A percentile compares a stretch with the other conserved stretches of the same genome.
phyloP scores from a whole-genome alignment of 208 protist genomes.

The Leishmania major region DNA sequence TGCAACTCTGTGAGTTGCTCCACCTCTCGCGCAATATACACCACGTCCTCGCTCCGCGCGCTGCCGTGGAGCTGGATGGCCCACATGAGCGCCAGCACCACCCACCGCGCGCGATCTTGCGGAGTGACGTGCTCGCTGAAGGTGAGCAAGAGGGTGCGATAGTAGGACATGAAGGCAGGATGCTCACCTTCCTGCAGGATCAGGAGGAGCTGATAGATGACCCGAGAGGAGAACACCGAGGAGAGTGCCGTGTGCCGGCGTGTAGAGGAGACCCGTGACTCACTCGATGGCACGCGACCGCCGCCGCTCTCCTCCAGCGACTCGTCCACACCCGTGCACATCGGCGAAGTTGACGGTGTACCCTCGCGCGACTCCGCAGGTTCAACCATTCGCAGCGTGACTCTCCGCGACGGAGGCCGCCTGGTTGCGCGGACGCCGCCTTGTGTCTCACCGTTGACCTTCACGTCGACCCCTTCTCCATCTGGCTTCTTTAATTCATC shows the following conservation, averaged over 20 bases:
- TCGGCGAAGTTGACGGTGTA: background rate
- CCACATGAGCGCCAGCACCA: slow-evolving; percentile 47
- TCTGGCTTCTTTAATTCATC: no score
- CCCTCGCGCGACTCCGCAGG: background rate
- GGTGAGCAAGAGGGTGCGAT: slow-evolving; percentile 42
- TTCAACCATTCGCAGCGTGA: background rate
- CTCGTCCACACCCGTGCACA: background rate
- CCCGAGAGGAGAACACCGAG: slow-evolving; percentile 54
- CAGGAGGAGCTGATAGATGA: slow-evolving; percentile 57
- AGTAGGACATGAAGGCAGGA: slow-evolving; percentile 64
- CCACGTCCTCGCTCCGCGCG: slow-evolving; percentile 27
- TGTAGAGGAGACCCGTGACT: background rate
- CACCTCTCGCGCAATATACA: slow-evolving; percentile 47
- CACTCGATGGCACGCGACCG: background rate
- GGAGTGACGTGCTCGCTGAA: slow-evolving; percentile 26
- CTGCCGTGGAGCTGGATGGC: slow-evolving; percentile 19
- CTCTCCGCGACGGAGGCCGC: background rate
- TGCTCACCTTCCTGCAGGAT: slow-evolving; percentile 78
- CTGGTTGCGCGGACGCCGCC: background rate
- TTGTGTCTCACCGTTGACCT: background rate
- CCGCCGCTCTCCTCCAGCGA: background rate
- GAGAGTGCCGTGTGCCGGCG: background rate
- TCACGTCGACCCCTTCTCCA: background rate
- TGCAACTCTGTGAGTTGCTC: slow-evolving; percentile 36
- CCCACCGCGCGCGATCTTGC: slow-evolving; percentile 47